phyloP scores from a whole-genome alignment of 768 basidiomycete species.

The Suillus tomentosus region DNA sequence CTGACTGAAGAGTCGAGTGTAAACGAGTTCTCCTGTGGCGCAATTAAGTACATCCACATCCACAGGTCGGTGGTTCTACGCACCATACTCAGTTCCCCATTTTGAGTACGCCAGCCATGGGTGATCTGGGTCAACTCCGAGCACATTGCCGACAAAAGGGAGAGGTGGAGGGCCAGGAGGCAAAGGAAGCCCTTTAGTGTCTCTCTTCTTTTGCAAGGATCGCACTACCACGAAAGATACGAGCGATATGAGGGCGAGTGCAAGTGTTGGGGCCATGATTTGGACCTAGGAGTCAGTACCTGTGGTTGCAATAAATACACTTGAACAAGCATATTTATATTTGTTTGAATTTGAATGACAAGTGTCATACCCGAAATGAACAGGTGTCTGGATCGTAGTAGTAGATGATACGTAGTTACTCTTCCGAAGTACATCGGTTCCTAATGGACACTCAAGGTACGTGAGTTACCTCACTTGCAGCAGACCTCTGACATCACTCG shows the following conservation, averaged over 20 bases:
- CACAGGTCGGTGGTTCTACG: neutral
- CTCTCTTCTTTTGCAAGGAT: slow-evolving; percentile 17
- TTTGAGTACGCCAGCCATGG: slow-evolving; percentile 26
- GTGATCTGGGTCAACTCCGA: slow-evolving; percentile 19
- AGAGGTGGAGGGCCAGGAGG: slow-evolving; percentile 27
- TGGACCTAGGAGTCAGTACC: neutral
- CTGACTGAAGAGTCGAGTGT: slow-evolving; percentile 26
- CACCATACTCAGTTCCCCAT: slow-evolving; percentile 25
- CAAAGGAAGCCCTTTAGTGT: slow-evolving; percentile 12
- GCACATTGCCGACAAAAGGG: slow-evolving; percentile 25
- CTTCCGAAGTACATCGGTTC: too few species aligned
- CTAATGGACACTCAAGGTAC: too few species aligned
- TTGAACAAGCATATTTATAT: too few species aligned
- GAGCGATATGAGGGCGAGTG: slow-evolving; percentile 12
- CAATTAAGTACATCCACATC: neutral
- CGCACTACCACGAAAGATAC: slow-evolving; percentile 14
- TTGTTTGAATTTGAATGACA: too few species aligned
- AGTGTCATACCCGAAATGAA: too few species aligned
- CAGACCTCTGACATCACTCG: too few species aligned
- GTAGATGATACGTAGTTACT: too few species aligned
- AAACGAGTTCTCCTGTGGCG: slow-evolving; percentile 23
- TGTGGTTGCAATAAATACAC: neutral
- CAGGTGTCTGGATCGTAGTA: too few species aligned
- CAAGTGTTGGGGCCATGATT: neutral
- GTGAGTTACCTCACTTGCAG: too few species aligned